Evolutionary conservation across 176 grass and related monocot species (phyloP).

Genomic region (Elymus sibiricus): DNA sequence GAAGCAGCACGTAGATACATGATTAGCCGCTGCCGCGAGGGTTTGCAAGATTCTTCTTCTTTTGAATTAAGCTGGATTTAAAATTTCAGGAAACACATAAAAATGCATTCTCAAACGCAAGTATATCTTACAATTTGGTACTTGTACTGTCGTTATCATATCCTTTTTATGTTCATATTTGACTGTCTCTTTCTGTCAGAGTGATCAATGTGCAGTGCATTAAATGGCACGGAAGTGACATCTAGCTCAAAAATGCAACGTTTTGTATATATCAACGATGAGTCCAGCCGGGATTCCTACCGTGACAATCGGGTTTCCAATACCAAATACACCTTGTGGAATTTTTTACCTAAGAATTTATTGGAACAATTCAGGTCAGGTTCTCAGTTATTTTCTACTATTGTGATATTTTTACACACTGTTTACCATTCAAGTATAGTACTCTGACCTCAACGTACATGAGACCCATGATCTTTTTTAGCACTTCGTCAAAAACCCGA

Average conservation of each 20-base stretch:
- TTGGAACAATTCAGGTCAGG: slow-evolving; percentile 99
- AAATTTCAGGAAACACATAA: not conserved
- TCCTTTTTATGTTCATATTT: not conserved
- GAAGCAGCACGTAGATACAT: not conserved
- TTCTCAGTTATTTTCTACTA: slow-evolving; percentile 29
- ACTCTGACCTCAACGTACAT: not conserved
- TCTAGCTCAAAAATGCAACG: slow-evolving; percentile 54
- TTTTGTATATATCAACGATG: slow-evolving; percentile 78
- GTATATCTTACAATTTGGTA: not conserved
- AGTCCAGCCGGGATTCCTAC: slow-evolving; percentile 36
- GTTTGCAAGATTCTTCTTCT: not conserved
- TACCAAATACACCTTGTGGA: slow-evolving; percentile 84
- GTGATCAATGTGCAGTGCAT: not conserved
- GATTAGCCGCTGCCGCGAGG: not conserved
- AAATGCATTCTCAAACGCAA: not conserved
- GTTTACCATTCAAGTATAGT: not conserved
- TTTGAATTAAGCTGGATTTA: not conserved
- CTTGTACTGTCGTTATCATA: not conserved
- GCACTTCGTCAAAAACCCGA: slow-evolving; percentile 10
- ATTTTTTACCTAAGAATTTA: slow-evolving; percentile 87
- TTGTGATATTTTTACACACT: not conserved
- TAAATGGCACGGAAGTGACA: slow-evolving; percentile 27
- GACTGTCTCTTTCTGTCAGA: not conserved
- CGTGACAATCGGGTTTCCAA: slow-evolving; percentile 82
- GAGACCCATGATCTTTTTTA: not conserved